Base-by-base conservation (phyloP, 371 early-diverging fungal genomes). In the Blastocladiella emersonii region DNA sequence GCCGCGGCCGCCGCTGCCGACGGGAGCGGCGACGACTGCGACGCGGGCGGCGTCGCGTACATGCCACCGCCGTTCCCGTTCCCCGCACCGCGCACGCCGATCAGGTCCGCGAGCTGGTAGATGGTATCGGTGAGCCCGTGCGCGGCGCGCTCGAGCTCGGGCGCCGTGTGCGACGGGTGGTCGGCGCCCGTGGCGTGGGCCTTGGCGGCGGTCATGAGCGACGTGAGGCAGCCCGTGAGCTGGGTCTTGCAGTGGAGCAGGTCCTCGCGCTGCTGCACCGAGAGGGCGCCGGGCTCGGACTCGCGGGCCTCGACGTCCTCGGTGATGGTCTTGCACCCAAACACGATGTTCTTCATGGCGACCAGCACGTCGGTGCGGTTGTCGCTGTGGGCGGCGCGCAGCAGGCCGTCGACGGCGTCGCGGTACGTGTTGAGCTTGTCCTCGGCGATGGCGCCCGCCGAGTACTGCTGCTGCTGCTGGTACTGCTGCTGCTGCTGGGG, bases 321-420 rank as follows among this genome's bases (percentile, higher is more conserved):
- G 0, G 86, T 90, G 49, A 93, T 86, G 56, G 80, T 72, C 61
- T 85, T 86, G 75, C 92, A 92, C 0, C 89, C 53, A 51, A 51
- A 76, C 34, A 91, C 90, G 35, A 94, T 84, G 0, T 84, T 72
- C 66, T 87, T 84, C 90, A 92, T 90, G 2, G 89, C 83, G 21
- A 80, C 72, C 34, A 93, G 76, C 1, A 93, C 85, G 35, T 82
- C 82, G 0, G 86, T 77, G 2, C 88, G 84, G 41, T 78, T 76
- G 59, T 84, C 84, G 23, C 83, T 80, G 76, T 84, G 73, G 65
- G 81, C 82, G 21, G 83, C 79, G 13, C 75, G 74, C 56, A 91
- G 70, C n/a, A 93, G 72, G n/a, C 81, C 82, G 65, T 89, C 88
- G 51, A 93, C 83, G 3, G 91, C 86, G 19, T 79, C 76, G 61